Evolutionary conservation across 208 protist species (phyloP).

Genomic region (Strigomonas culicis): DNA sequence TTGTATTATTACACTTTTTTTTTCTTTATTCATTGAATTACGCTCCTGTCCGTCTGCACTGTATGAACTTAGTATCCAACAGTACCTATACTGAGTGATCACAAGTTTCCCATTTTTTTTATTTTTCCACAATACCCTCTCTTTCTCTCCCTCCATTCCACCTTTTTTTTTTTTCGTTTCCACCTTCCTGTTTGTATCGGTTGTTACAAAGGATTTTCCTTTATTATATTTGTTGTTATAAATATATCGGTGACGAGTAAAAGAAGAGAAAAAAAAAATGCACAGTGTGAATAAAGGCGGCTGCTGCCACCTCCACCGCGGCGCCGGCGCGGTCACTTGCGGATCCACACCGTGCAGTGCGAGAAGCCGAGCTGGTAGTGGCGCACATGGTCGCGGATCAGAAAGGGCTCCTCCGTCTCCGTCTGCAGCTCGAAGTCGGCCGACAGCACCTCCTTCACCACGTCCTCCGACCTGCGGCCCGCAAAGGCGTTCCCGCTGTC

Average conservation of each 20-base stretch:
- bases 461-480: constrained; percentile 51
- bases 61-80: not conserved
- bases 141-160: not conserved
- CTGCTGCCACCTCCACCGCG: not conserved
- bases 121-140: not conserved
- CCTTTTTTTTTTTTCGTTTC: not conserved
- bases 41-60: not conserved
- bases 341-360: constrained; percentile 79
- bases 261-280: not conserved
- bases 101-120: not conserved
- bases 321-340: constrained; percentile 6
- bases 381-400: constrained; percentile 84
- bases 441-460: constrained; percentile 51
- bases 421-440: constrained; percentile 68
- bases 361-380: constrained; percentile 87
- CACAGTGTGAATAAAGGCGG: not conserved
- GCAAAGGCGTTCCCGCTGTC: constrained; percentile 16
- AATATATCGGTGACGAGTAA: not conserved
- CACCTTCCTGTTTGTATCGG: not conserved
- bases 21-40: not conserved
- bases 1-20: not conserved
- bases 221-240: not conserved
- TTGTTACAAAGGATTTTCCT: not conserved
- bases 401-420: constrained; percentile 77
- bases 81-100: not conserved